These are phyloP conservation scores for Aspergillus puulaauensis DNA, from an alignment of 2,329 filamentous ascomycete species.

Conservation along the genomic window DNA sequence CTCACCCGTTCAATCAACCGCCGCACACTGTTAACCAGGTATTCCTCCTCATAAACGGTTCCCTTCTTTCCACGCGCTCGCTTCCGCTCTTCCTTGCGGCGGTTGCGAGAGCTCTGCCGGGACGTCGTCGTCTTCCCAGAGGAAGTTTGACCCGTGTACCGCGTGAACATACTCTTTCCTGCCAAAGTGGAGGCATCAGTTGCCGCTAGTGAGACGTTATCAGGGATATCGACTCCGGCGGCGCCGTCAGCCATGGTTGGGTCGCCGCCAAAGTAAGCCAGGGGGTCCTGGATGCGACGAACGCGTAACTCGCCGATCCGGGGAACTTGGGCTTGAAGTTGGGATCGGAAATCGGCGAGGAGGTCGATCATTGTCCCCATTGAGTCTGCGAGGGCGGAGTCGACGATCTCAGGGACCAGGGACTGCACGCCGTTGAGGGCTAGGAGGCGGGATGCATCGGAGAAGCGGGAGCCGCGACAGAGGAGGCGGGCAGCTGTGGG, in stretches of 20 bases:
- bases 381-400: slow-evolving; percentile 76
- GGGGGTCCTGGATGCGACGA: slow-evolving; percentile 79
- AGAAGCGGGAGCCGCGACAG: slow-evolving; percentile 84
- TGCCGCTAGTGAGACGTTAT: slow-evolving; percentile 88
- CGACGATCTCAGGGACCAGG: slow-evolving; percentile 69
- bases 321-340: slow-evolving; percentile 81
- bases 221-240: slow-evolving; percentile 69
- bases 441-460: slow-evolving; percentile 80
- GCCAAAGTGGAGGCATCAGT: slow-evolving; percentile 75
- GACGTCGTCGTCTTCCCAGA: slow-evolving; percentile 42
- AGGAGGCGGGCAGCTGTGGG: slow-evolving; percentile 70
- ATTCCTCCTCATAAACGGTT: slow-evolving; percentile 97
- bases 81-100: slow-evolving; percentile 89
- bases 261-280: slow-evolving; percentile 85
- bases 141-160: slow-evolving; percentile 63
- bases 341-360: slow-evolving; percentile 85
- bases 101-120: slow-evolving; percentile 82
- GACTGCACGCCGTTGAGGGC: slow-evolving; percentile 59
- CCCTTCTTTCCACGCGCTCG: slow-evolving; percentile 92
- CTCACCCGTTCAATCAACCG: slow-evolving; percentile 82
- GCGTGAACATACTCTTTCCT: slow-evolving; percentile 84
- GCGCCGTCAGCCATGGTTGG: slow-evolving; percentile 49
- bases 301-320: slow-evolving; percentile 77
- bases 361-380: slow-evolving; percentile 84
- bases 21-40: slow-evolving; percentile 83